phyloP scores from a whole-genome alignment of 176 grass and related monocot species.

The Oryza coarctata region DNA sequence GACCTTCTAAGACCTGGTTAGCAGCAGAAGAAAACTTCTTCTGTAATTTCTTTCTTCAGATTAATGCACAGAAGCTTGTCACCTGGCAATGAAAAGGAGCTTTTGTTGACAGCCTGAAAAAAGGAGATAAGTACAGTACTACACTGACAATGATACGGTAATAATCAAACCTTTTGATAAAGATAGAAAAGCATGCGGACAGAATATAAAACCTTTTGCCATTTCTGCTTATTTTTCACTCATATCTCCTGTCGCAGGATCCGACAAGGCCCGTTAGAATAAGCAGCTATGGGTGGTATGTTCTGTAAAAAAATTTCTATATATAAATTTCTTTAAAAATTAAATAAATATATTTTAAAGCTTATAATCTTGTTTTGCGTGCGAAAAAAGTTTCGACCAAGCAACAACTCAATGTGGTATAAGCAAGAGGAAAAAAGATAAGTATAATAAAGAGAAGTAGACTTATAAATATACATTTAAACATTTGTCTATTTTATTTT shows the following conservation, averaged over 20 bases:
- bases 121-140: not conserved
- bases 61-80: not conserved
- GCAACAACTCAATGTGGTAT: too few relatives aligned
- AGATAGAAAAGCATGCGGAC: not conserved
- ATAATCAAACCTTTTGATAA: not conserved
- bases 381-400: too few relatives aligned
- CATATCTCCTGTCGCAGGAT: not conserved
- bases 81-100: not conserved
- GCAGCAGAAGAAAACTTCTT: not conserved
- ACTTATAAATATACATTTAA: too few relatives aligned
- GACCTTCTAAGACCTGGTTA: not conserved
- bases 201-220: not conserved
- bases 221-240: not conserved
- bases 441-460: too few relatives aligned
- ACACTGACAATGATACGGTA: not conserved
- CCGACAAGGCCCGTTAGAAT: too few relatives aligned
- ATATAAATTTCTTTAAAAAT: too few relatives aligned
- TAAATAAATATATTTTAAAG: too few relatives aligned
- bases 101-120: not conserved
- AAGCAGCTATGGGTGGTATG: too few relatives aligned
- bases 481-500: too few relatives aligned
- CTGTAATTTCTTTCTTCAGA: not conserved
- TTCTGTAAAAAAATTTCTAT: too few relatives aligned
- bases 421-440: not conserved
- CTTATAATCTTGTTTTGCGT: too few relatives aligned